Base-by-base conservation (phyloP, 2,329 filamentous ascomycete genomes). In the Coniochaeta prunicola region DNA sequence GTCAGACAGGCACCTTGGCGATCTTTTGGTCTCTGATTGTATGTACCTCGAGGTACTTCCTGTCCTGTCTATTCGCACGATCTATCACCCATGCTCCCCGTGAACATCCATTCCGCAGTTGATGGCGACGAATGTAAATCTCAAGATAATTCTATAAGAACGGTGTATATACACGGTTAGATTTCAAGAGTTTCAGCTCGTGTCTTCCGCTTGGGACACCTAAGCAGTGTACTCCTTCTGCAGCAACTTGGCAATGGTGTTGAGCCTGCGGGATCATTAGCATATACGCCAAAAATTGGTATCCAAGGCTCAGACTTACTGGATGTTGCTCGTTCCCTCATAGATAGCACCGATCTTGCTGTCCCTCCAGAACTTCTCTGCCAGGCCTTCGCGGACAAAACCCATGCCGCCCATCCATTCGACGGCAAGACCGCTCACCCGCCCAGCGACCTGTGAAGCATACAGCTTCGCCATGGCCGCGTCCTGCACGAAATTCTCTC, bases 391-490 rank as follows among this genome's bases (percentile, higher is more conserved):
- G 50, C 94, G 81, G 17, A 99, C 94, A 68, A 99, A 99, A 53
- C 94, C 94, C 94, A 99, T 97, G 62, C 94, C 94, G 54, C 94
- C 94, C 93, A 97, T 97, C 94, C 94, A 99, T 77, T 99, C 94
- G 30, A 99, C 86, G 0, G 93, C 94, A 55, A 89, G 82, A 7
- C 92, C 87, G 58, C 88, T 89, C 21, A 99, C 93, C 58, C 85
- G 86, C 21, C 90, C 90, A 0, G 94, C 94, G 33, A 99, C 91
- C 76, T 99, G 94, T 4, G 90, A 94, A 2, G 94, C 86, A 72
- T 90, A 96, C 58, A 99, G 82, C 81, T 99, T 99, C 58, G 94
- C 94, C 94, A 99, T 99, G 66, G 94, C 94, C 10, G 94, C 94
- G 69, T 99, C 94, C 72, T 84, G 85, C 67, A 97, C 92, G 70